Evolutionary conservation across 441 rosid species (phyloP), one percentile per base, ranked within the genome.

Genomic region (Isatis lusitanica): DNA sequence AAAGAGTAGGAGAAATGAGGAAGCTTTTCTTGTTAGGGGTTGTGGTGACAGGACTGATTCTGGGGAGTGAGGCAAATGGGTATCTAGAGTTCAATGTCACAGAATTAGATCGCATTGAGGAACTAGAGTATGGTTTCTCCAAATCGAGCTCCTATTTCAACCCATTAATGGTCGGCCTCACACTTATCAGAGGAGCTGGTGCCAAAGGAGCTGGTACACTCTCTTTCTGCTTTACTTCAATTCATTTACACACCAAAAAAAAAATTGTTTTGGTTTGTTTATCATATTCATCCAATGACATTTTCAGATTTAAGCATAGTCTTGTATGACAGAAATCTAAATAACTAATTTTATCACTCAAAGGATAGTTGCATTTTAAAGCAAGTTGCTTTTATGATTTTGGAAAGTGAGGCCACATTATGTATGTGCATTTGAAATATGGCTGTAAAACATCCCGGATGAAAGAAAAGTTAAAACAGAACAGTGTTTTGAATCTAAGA

Each of bases 121-220:
- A 75, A 76, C 72, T 73, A 44, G 73, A 67, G 72, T 83, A 39
- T 51, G 86, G 85, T 56, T 83, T 74, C 71, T 84, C 97, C 40
- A 81, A 79, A 52, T 42, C 3, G 17, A 52, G 56, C 47, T 69
- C 63, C 13, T 70, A 63, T 46, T 65, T 66, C 9, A 76, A 80
- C 60, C 85, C 88, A 30, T 65, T 88, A 57, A 80, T 86, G 94
- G 98, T 93, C 2, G 94, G 93, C 12, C 91, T 93, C 70, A 88
- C 94, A 61, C 94, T 93, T 67, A 88, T 93, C 82, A 81, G 64
- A 42, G 78, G 82, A 61, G 98, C 97, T 76, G 87, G 74, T 18
- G 84, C 93, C 40, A 70, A 70, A 84, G 90, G 97, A 80, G 98
- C 98, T 36, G 97, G 98, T 90, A 78, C 52, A 36, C 42, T 43